Percentiles rank a stretch among this genome's conserved stretches.
These are phyloP conservation scores for Chaetomiaceae sp. DNA, from an alignment of 2,329 filamentous ascomycete genomes.

Conservation along the genomic window DNA sequence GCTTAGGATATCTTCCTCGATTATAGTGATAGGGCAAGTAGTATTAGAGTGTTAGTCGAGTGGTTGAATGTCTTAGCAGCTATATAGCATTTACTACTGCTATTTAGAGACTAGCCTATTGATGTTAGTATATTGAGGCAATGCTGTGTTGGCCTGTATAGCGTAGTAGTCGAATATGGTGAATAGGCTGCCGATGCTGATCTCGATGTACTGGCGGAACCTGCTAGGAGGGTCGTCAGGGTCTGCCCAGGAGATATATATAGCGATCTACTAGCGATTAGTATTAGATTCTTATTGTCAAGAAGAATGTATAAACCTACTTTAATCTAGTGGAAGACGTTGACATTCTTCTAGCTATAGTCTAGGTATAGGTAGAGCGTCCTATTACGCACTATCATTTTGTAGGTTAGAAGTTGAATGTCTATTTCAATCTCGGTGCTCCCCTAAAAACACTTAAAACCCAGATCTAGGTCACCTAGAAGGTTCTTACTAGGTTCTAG, in stretches of 20 bases:
- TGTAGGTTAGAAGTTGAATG: conserved; percentile 84
- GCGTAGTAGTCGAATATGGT: conserved; percentile 89
- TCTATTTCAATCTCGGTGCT: conserved; percentile 94
- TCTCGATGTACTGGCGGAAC: conserved; percentile 86
- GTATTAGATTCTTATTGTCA: not conserved
- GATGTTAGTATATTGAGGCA: conserved; percentile 67
- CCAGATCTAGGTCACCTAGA: conserved; percentile 71
- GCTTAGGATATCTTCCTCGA: conserved; percentile 31
- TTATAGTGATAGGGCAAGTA: conserved; percentile 40
- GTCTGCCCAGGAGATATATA: conserved; percentile 83
- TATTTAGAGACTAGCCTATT: conserved; percentile 46
- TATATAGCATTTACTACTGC: conserved; percentile 45
- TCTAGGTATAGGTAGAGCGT: conserved; percentile 70
- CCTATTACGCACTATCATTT: conserved; percentile 73
- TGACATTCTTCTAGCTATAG: conserved; percentile 88
- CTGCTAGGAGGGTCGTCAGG: conserved; percentile 63
- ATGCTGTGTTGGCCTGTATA: conserved; percentile 78
- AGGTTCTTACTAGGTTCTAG: conserved; percentile 62
- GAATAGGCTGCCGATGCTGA: conserved; percentile 92
- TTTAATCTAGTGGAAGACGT: conserved; percentile 96
- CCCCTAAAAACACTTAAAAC: conserved; percentile 68
- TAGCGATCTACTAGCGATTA: conserved; percentile 62
- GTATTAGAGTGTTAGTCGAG: conserved; percentile 63
- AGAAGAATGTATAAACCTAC: conserved; percentile 46
- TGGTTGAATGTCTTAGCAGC: conserved; percentile 48